Conservation (phyloP, 805 yeast genomes). For the Candida palmyrensis region DNA sequence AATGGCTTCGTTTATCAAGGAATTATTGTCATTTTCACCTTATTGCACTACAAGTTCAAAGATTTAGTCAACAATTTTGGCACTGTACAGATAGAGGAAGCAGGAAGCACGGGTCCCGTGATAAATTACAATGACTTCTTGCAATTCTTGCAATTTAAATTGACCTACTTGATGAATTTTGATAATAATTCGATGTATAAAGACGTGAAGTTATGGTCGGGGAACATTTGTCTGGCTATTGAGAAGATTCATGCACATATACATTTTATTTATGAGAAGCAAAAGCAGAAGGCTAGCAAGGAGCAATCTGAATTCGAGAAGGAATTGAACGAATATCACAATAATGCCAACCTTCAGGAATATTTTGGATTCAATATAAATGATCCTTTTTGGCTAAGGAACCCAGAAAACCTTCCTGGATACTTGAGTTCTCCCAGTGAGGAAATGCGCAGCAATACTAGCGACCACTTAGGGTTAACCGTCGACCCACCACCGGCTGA, state of each 20-base stretch:
- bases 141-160: constrained; percentile 15
- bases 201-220: constrained; percentile 27
- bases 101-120: constrained; percentile 19
- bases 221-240: constrained; percentile 26
- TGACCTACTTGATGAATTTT: constrained; percentile 8
- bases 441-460: too few relatives aligned
- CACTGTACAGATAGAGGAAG: constrained; percentile 14
- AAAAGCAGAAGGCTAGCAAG: constrained; percentile 3
- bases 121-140: constrained; percentile 15
- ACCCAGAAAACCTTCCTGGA: constrained; percentile 42
- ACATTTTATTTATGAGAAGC: constrained; percentile 17
- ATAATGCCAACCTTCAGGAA: constrained; percentile 21
- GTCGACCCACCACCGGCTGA: constrained; percentile 3
- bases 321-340: constrained; percentile 3
- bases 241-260: constrained; percentile 26
- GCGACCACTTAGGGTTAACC: neutral
- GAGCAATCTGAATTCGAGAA: constrained; percentile 6
- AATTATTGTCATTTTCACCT: constrained; percentile 44
- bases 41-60: constrained; percentile 39
- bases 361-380: constrained; percentile 36
- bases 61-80: constrained; percentile 27
- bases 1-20: constrained; percentile 49
- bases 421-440: constrained; percentile 25
- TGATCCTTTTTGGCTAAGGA: constrained; percentile 51
- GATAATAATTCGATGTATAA: constrained; percentile 10